Percentiles rank a stretch among this genome's conserved stretches.
These are phyloP conservation scores for Zea luxurians DNA, from an alignment of 176 grass and related monocot species.

Conservation along the genomic window DNA sequence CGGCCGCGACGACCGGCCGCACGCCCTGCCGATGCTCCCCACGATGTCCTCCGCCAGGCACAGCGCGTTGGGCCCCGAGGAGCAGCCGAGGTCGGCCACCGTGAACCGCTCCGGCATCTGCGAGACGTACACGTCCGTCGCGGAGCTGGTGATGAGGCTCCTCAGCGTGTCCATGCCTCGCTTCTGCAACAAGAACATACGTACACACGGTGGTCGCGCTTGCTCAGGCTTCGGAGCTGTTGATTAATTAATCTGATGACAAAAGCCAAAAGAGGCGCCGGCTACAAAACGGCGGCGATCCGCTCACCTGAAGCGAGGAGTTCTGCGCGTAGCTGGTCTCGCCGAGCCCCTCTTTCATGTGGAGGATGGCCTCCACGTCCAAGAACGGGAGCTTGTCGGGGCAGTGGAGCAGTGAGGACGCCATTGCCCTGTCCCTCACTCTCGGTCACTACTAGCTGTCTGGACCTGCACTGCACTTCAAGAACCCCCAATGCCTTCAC, in stretches of 20 bases:
- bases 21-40: conserved; percentile 50
- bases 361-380: conserved; percentile 88
- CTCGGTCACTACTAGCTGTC: neutral
- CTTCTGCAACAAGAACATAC: conserved; percentile 40
- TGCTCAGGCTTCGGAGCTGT: neutral
- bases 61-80: conserved; percentile 82
- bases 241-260: neutral
- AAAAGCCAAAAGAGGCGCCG: neutral
- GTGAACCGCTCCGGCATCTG: conserved; percentile 73
- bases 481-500: conserved; percentile 22
- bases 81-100: conserved; percentile 88
- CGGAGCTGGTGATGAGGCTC: conserved; percentile 67
- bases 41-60: conserved; percentile 74
- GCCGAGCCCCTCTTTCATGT: conserved; percentile 89
- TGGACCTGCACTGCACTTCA: neutral
- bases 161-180: conserved; percentile 68
- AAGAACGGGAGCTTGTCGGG: conserved; percentile 55
- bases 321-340: conserved; percentile 95
- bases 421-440: conserved; percentile 56
- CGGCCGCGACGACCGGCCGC: conserved; percentile 37
- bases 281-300: neutral
- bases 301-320: conserved; percentile 79
- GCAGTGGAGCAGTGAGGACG: conserved; percentile 57
- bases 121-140: conserved; percentile 59
- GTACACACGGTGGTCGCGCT: too few species aligned